Conservation (phyloP, 73 alveolate species). For the Tetrahymena malaccensis region DNA sequence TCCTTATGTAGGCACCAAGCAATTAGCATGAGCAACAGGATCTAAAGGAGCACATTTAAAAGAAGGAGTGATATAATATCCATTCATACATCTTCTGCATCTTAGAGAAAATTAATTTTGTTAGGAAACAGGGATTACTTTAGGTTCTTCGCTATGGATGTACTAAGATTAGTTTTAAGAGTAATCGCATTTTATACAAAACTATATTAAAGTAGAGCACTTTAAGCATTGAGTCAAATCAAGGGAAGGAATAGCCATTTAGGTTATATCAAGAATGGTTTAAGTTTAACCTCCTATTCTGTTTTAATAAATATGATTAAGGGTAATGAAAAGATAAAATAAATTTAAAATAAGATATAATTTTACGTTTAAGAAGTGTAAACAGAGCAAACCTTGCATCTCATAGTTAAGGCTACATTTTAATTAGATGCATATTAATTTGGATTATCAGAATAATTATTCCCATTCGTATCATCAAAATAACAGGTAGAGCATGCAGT, state of each 20-base stretch:
- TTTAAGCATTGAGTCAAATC: not conserved
- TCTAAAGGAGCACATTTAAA: not conserved
- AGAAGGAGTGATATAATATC: not conserved
- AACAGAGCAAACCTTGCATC: not conserved
- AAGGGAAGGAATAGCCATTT: not conserved
- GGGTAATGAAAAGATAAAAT: not conserved
- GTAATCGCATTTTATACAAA: not conserved
- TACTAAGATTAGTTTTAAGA: not conserved
- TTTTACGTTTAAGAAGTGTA: not conserved
- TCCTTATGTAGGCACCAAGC: not conserved
- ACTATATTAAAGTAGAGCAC: not conserved
- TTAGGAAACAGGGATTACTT: not conserved
- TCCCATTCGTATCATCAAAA: not conserved
- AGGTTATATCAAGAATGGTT: not conserved
- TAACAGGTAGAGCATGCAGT: not conserved
- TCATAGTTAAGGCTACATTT: not conserved
- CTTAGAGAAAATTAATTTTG: not conserved
- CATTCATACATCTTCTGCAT: not conserved
- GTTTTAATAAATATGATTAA: not conserved
- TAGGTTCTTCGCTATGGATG: not conserved
- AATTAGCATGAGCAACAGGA: not conserved
- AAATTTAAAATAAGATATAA: too few species aligned
- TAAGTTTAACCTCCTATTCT: not conserved
- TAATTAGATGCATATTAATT: not conserved
- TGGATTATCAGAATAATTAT: not conserved